phyloP scores from a whole-genome alignment of 108 stramenopile species.

The Fragilariopsis cylindrus region DNA sequence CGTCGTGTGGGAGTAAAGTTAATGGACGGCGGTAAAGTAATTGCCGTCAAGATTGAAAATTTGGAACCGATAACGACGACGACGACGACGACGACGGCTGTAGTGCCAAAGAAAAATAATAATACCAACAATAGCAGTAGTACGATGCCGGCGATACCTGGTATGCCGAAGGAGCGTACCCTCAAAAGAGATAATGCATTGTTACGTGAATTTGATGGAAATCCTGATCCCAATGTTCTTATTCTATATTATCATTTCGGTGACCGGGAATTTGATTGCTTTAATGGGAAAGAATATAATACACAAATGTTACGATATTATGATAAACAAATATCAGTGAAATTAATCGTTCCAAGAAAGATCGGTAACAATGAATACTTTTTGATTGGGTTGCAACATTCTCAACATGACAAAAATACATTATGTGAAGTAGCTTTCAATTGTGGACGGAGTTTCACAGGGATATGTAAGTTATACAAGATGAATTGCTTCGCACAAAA shows the following conservation, averaged over 20 bases:
- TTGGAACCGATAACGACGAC: background rate
- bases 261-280: conserved; percentile 12
- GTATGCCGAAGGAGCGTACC: conserved; percentile 6
- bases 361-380: conserved; percentile 7
- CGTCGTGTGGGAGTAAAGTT: conserved; percentile 7
- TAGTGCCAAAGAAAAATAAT: background rate
- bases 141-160: background rate
- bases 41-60: conserved; percentile 17
- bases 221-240: conserved; percentile 8
- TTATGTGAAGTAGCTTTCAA: conserved; percentile 12
- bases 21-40: background rate
- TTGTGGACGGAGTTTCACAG: conserved; percentile 5
- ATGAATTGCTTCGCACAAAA: background rate
- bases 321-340: conserved; percentile 2
- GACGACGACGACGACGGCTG: background rate
- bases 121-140: background rate
- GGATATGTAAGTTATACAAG: conserved; percentile 3
- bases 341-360: conserved; percentile 10
- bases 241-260: conserved; percentile 10
- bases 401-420: conserved; percentile 5
- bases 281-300: conserved; percentile 6
- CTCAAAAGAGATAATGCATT: conserved; percentile 9
- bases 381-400: conserved; percentile 11
- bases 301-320: conserved; percentile 10
- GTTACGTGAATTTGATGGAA: conserved; percentile 10